These are phyloP conservation scores for Talaromyces sp. DNA, from an alignment of 2,329 filamentous ascomycete genomes.

Conservation along the genomic window DNA sequence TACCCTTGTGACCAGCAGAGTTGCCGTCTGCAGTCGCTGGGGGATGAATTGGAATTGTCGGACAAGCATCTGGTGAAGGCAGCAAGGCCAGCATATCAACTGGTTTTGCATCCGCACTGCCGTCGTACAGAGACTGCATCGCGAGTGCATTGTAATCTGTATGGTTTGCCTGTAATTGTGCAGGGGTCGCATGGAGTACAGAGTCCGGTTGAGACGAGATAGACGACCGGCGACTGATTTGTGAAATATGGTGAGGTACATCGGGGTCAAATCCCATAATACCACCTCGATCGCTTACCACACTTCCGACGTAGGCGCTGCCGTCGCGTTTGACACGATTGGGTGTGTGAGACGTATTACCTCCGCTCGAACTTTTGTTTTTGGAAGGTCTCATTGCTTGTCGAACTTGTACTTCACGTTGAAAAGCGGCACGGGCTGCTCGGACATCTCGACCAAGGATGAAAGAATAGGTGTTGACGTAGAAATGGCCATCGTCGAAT, in stretches of 20 bases:
- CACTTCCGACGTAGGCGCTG: conserved; percentile 46
- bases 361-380: conserved; percentile 47
- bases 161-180: conserved; percentile 35
- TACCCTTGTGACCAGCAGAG: conserved; percentile 53
- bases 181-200: conserved; percentile 36
- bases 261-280: conserved; percentile 51
- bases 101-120: conserved; percentile 33
- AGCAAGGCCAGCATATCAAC: conserved; percentile 47
- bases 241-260: conserved; percentile 39
- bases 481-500: conserved; percentile 64
- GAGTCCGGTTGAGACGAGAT: conserved; percentile 47
- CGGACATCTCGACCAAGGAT: conserved; percentile 61
- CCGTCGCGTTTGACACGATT: conserved; percentile 45
- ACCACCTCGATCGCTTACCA: conserved; percentile 55
- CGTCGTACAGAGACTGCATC: conserved; percentile 41
- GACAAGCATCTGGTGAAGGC: conserved; percentile 52
- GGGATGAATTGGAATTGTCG: conserved; percentile 60
- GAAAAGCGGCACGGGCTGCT: conserved; percentile 47
- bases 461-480: conserved; percentile 61
- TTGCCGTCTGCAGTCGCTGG: conserved; percentile 45
- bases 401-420: conserved; percentile 42
- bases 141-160: conserved; percentile 48
- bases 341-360: conserved; percentile 43
- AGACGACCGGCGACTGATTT: conserved; percentile 48
- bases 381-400: conserved; percentile 37